Evolutionary conservation across 1,284 basidiomycete species (phyloP).

Genomic region (Ceratobasidium sp.): DNA sequence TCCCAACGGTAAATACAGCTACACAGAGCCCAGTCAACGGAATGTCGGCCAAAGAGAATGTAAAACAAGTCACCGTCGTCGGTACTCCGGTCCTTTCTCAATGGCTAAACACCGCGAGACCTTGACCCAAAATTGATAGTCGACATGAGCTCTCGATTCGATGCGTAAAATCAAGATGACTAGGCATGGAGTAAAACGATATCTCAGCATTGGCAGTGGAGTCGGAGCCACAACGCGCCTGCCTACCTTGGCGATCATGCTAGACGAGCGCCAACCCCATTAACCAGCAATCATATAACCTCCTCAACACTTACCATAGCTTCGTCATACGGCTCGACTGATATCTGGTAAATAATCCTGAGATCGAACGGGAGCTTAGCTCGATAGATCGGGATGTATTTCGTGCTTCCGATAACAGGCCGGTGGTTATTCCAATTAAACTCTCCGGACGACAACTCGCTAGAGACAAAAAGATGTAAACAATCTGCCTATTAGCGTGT

Average conservation of each 20-base stretch:
- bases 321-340: not conserved
- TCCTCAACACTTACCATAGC: not conserved
- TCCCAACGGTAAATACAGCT: not conserved
- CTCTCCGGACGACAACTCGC: not conserved
- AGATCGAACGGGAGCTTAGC: not conserved
- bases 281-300: not conserved
- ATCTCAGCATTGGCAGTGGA: not conserved
- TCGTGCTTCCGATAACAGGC: not conserved
- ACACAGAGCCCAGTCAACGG: too few species aligned
- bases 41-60: too few species aligned
- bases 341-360: not conserved
- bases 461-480: not conserved
- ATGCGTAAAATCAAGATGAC: constrained; percentile 15
- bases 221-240: not conserved
- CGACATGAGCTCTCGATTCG: constrained; percentile 4
- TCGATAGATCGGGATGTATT: constrained; percentile 29
- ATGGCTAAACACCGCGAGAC: not conserved
- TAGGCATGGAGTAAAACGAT: not conserved
- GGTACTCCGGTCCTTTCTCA: not conserved
- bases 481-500: not conserved
- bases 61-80: not conserved
- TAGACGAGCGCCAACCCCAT: not conserved
- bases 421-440: not conserved
- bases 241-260: not conserved
- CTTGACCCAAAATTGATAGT: constrained; percentile 26